Evolutionary conservation across 2,329 filamentous ascomycete genomes (phyloP), one percentile per base, ranked within the genome.

Genomic region (Aspergillus brasiliensis): DNA sequence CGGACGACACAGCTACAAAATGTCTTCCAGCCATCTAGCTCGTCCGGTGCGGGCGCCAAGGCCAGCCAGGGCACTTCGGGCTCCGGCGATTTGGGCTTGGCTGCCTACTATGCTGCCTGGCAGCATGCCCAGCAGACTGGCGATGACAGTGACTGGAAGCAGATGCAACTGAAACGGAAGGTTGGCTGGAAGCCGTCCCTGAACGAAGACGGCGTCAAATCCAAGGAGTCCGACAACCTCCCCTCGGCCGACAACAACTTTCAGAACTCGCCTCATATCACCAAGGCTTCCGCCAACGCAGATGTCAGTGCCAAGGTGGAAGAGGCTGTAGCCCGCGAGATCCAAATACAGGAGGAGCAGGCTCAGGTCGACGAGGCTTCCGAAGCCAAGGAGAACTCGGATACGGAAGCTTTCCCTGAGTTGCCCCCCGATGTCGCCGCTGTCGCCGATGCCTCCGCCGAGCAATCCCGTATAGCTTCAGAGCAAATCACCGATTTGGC

Each of bases 81-180:
- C 65, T 75, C 72, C 17, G 78, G 74, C 59, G 85, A 89, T 79
- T 85, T 85, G 64, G 90, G 89, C 61, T 74, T 98, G 83, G 92
- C 93, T 63, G 92, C 91, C 69, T 97, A 97, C 78, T 96, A 92
- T 71, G 92, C 95, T 75, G 91, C 92, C 57, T 90, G 95, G 81
- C 92, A 94, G 77, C 89, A 90, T 75, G 86, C 88, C 65, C 88
- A 94, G 74, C 83, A 83, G 60, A 82, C 84, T 52, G 89, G 83
- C 38, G 79, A 88, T 51, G 89, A 92, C 53, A 87, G 89, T 67
- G 93, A 97, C 74, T 97, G 92, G 92, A 89, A 89, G 46, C 92
- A 97, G 75, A 96, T 92, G 71, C 91, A 97, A 75, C 93, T 96
- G 74, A 90, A 89, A 58, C 90, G 92, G 77, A 86, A 89, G 64